Percentiles rank a stretch among this genome's conserved stretches.
Evolutionary conservation across 2,329 filamentous ascomycete species (phyloP).

Genomic region (Aspergillus sp.): DNA sequence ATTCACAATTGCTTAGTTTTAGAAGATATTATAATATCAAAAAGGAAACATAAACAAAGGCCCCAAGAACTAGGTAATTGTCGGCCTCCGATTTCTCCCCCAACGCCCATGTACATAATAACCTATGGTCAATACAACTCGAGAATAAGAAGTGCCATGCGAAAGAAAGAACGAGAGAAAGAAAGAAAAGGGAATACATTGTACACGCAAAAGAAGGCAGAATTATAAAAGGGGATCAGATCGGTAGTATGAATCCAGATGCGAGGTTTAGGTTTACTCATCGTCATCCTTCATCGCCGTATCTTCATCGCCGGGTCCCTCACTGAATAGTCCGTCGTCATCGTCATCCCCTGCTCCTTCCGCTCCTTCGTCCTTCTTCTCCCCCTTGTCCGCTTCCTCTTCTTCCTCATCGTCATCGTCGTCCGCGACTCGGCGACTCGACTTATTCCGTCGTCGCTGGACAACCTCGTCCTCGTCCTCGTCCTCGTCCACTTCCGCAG

Average conservation of each 20-base stretch:
- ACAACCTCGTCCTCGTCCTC: slow-evolving; percentile 30
- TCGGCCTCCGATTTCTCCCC: slow-evolving; percentile 1
- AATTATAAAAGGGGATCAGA: neutral
- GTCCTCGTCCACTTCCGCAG: slow-evolving; percentile 49
- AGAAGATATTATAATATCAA: no score
- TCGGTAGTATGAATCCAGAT: neutral
- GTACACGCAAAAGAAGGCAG: neutral
- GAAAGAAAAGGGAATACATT: slow-evolving; percentile 14
- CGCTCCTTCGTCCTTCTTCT: slow-evolving; percentile 11
- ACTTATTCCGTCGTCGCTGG: slow-evolving; percentile 35
- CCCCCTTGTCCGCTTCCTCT: slow-evolving; percentile 42
- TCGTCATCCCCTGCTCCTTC: slow-evolving; percentile 19
- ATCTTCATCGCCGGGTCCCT: slow-evolving; percentile 27
- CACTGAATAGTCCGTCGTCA: slow-evolving; percentile 40
- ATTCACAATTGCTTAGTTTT: no score
- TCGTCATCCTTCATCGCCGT: slow-evolving; percentile 41
- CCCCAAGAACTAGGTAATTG: neutral
- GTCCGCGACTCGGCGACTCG: slow-evolving; percentile 35
- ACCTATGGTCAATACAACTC: neutral
- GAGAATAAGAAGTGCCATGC: slow-evolving; percentile 10
- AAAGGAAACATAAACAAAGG: neutral
- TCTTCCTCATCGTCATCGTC: slow-evolving; percentile 48
- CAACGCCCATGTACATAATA: slow-evolving; percentile 8
- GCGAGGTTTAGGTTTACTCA: slow-evolving; percentile 6
- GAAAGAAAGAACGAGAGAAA: slow-evolving; percentile 12